phyloP scores from a whole-genome alignment of 352 stramenopile species.

The Pelagophyceae sp. region DNA sequence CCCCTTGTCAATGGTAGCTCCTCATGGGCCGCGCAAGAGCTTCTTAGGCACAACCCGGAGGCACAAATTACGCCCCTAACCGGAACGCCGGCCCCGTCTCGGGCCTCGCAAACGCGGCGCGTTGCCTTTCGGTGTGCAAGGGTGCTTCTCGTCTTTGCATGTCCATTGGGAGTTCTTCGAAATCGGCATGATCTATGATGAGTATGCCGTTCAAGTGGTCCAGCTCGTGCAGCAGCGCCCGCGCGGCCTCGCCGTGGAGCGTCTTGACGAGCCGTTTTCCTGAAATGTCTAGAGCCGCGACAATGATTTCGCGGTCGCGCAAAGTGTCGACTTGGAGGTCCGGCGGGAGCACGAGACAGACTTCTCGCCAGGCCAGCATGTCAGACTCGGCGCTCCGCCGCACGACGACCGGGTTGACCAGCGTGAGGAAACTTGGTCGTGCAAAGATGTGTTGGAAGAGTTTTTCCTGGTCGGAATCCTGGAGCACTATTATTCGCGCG shows the following conservation, averaged over 20 bases:
- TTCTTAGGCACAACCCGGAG: no score
- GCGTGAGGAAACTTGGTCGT: not conserved
- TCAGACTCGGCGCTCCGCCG: not conserved
- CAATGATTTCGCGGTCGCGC: not conserved
- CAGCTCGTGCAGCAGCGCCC: conserved; percentile 51
- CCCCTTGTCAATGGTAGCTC: no score
- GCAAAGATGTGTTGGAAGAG: not conserved
- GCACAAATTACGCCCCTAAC: no score
- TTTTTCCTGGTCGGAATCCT: not conserved
- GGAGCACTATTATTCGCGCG: not conserved
- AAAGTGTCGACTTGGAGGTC: not conserved
- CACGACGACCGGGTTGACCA: not conserved
- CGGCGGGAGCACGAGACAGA: not conserved
- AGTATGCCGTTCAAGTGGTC: conserved; percentile 54
- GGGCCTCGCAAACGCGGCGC: not conserved
- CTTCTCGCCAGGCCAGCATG: not conserved
- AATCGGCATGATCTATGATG: conserved; percentile 27
- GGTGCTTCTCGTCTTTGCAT: not conserved
- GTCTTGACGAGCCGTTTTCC: not conserved
- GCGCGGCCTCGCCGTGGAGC: conserved; percentile 14
- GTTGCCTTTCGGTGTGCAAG: not conserved
- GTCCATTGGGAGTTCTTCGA: not conserved
- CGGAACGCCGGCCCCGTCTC: no score
- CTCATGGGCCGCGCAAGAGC: no score
- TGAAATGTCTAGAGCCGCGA: no score